Evolutionary conservation across 2,329 filamentous ascomycete genomes (phyloP), one percentile per base, ranked within the genome.

Genomic region (Claviceps spartinae): DNA sequence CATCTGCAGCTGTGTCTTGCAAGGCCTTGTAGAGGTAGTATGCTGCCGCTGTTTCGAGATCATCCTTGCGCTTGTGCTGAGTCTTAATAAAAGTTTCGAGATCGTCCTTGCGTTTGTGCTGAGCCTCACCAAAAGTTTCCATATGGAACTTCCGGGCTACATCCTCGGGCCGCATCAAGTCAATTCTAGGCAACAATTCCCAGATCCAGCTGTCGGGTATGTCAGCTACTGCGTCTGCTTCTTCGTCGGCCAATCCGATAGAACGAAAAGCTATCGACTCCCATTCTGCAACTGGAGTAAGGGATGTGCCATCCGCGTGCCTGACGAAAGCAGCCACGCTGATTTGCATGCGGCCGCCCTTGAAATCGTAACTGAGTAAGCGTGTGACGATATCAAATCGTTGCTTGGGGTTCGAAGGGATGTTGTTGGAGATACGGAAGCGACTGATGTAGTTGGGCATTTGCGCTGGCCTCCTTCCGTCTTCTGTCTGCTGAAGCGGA

Each of bases 371-470:
- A 34, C 57, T 47, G 3, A 62, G 42, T 3, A 60, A 51, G 26
- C 60, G 58, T 40, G 59, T 60, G 44, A 64, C 61, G 22, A 59
- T 54, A 9, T 51, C 55, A 30, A 63, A 55, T 5, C 55, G 48
- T 38, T 57, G 58, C 20, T 58, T 51, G 4, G 52, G 34, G 5
- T 47, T 53, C 7, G 54, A 37, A 2, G 59, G 57, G 13, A 65
- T 64, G 2, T 52, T 55, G 50, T 65, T 65, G 5, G 62, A 65
- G 43, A 65, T 57, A 36, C 61, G 60, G 11, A 65, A 52, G 9
- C 61, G 58, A 18, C 57, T 58, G 38, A 65, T 54, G 50, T 64
- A 62, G 45, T 60, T 65, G 14, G 63, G 62, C 61, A 65, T 62
- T 48, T 58, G 53, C 16, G 61, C 61, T 4, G 57, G 57, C 43